Conservation (phyloP, 805 yeast genomes). For the Jamesozyma hellenica region DNA sequence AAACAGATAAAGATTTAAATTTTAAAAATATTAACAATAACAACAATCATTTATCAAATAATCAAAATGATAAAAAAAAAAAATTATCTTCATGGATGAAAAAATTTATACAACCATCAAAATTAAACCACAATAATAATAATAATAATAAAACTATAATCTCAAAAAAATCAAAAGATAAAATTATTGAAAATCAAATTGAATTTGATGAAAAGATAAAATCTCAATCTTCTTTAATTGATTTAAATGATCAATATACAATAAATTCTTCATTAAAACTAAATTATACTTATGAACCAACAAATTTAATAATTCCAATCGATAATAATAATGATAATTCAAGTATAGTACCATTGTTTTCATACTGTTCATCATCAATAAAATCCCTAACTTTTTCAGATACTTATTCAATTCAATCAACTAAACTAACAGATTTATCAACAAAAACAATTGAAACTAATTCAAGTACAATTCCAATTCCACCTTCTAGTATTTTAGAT, state of each 20-base stretch:
- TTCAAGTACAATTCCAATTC: constrained; percentile 57
- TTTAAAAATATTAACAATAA: too few species aligned
- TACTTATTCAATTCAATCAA: constrained; percentile 27
- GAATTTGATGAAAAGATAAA: not conserved
- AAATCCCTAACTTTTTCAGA: constrained; percentile 33
- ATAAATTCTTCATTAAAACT: constrained; percentile 13
- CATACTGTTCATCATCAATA: constrained; percentile 29
- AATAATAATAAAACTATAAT: too few species aligned
- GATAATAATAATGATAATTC: constrained; percentile 15
- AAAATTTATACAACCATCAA: constrained; percentile 24
- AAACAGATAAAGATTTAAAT: too few species aligned
- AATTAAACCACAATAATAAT: too few species aligned
- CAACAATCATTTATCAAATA: not conserved
- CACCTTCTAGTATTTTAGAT: constrained; percentile 65
- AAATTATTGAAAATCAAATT: not conserved
- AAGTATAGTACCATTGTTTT: constrained; percentile 28
- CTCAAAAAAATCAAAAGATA: not conserved
- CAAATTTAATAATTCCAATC: not conserved
- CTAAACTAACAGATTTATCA: constrained; percentile 29
- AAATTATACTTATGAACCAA: not conserved
- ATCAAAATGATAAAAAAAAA: constrained; percentile 13
- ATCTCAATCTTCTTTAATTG: not conserved
- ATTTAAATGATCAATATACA: constrained; percentile 2
- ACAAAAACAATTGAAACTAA: constrained; percentile 39
- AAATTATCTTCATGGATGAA: constrained; percentile 27